Percentiles rank a stretch among this genome's conserved stretches.
phyloP scores from a whole-genome alignment of 768 basidiomycete species.

The Suillus weaverae region DNA sequence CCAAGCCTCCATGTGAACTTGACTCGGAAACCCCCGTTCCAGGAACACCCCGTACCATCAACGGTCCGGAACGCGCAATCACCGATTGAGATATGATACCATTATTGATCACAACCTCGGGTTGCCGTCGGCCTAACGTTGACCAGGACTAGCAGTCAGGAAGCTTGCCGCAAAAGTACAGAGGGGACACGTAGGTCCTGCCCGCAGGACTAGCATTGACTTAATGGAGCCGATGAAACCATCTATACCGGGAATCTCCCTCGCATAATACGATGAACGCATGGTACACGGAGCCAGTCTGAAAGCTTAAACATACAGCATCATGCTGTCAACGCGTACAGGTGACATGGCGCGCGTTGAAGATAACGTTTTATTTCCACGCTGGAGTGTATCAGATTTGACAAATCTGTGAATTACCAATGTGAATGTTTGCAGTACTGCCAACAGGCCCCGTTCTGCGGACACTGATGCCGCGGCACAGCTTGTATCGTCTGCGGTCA shows the following conservation, averaged over 20 bases:
- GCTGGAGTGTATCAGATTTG: neutral
- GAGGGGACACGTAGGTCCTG: neutral
- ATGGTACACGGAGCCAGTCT: neutral
- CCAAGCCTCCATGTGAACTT: conserved; percentile 5
- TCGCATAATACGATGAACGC: neutral
- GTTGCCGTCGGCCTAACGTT: neutral
- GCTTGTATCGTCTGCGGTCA: neutral
- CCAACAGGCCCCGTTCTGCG: neutral
- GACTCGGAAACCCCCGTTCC: conserved; percentile 7
- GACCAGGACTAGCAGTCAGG: neutral
- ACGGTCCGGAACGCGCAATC: conserved; percentile 22
- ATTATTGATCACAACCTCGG: conserved; percentile 9
- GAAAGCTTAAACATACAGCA: neutral
- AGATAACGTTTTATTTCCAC: neutral
- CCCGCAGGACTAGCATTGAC: neutral
- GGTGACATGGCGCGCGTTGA: neutral
- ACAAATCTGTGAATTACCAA: neutral
- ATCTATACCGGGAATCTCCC: conserved; percentile 4
- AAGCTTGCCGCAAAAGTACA: neutral
- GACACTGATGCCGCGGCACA: neutral
- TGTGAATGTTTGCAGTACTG: neutral
- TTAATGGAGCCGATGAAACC: neutral
- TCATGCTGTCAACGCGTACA: neutral
- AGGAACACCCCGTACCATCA: conserved; percentile 9
- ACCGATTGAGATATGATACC: conserved; percentile 18